Conservation (phyloP, 441 rosid species). For the Populus hybrid region DNA sequence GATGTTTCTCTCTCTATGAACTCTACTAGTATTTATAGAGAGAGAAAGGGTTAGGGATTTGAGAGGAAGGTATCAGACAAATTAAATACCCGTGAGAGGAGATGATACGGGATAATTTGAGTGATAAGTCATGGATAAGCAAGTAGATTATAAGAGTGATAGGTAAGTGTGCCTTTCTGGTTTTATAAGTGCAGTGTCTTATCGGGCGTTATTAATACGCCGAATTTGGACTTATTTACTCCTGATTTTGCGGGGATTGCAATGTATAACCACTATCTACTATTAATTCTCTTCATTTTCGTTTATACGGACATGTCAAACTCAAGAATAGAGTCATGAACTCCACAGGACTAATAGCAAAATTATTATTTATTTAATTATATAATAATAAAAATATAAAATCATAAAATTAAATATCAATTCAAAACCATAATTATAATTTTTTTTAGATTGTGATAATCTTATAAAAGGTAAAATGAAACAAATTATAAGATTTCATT, state of each 20-base stretch:
- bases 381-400: too few relatives aligned
- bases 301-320: too few relatives aligned
- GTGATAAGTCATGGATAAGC: constrained; percentile 22
- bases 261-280: background rate
- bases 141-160: accelerated
- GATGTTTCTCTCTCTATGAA: constrained; percentile 7
- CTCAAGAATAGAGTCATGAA: too few relatives aligned
- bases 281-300: too few relatives aligned
- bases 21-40: constrained; percentile 43
- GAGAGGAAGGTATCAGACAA: constrained; percentile 32
- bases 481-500: too few relatives aligned
- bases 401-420: too few relatives aligned
- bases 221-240: constrained; percentile 16
- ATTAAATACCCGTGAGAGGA: constrained; percentile 41
- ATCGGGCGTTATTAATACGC: constrained; percentile 23
- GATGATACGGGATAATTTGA: constrained; percentile 25
- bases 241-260: constrained; percentile 25
- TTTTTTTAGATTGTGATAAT: too few relatives aligned
- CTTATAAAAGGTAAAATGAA: too few relatives aligned
- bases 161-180: accelerated
- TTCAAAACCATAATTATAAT: too few relatives aligned
- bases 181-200: accelerated
- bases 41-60: constrained; percentile 51
- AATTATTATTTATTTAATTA: too few relatives aligned
- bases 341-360: too few relatives aligned